Conservation (phyloP, 2,329 filamentous ascomycete species). For the Cladophialophora exuberans region DNA sequence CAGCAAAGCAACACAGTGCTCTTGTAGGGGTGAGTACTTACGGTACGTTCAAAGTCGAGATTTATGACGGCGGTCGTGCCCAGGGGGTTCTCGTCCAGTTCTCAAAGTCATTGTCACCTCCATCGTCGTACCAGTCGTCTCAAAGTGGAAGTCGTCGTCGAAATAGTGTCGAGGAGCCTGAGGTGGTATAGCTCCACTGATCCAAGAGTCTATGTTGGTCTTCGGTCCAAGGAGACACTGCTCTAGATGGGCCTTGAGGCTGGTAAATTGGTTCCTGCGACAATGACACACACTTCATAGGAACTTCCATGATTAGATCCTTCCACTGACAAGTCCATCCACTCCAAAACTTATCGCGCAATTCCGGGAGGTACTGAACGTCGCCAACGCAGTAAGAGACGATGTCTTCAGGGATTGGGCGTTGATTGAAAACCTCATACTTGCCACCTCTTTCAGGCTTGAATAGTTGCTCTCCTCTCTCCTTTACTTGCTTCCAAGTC, state of each 20-base stretch:
- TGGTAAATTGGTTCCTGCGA: neutral
- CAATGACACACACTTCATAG: neutral
- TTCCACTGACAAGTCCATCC: neutral
- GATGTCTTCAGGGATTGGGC: constrained; percentile 36
- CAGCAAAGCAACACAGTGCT: too few species aligned
- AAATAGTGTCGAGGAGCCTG: neutral
- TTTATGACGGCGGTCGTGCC: neutral
- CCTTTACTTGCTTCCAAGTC: neutral
- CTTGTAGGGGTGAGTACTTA: too few species aligned
- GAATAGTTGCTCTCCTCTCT: constrained; percentile 33
- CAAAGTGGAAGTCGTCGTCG: neutral
- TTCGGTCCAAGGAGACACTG: neutral
- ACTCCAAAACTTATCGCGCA: neutral
- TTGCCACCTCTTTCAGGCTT: constrained; percentile 34
- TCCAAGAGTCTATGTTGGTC: neutral
- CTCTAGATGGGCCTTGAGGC: neutral
- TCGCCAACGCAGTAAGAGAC: constrained; percentile 34
- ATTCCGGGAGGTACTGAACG: neutral
- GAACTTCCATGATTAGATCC: neutral
- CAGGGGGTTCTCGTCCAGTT: neutral
- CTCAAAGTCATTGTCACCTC: neutral
- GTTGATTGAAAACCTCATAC: constrained; percentile 37
- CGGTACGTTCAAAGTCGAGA: too few species aligned
- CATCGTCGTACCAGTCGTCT: neutral
- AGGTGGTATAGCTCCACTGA: neutral